Base-by-base conservation (phyloP, 2,329 filamentous ascomycete genomes). In the Curvularia sp. region DNA sequence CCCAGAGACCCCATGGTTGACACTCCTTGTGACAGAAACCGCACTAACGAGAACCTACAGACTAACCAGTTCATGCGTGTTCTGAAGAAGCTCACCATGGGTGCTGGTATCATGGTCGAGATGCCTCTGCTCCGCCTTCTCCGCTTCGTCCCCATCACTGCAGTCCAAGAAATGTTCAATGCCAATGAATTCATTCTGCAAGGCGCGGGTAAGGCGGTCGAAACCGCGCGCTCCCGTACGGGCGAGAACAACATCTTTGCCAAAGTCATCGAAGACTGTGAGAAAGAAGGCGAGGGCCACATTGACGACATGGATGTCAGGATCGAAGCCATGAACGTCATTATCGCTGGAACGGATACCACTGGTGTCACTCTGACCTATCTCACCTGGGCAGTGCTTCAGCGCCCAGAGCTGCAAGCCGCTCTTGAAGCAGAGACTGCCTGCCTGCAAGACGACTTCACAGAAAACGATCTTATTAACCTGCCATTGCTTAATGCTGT, bases 61-160 rank as follows among this genome's bases (percentile, higher is more conserved):
- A 62, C 66, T 54, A 77, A 74, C 21, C 70, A 77, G 27, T 76
- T 75, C 57, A 74, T 76, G 23, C 69, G 71, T n/a, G 72, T 73
- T 6, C 63, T 77, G 3, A 75, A 77, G 53, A 73, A 71, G 39
- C 66, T 74, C 18, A 75, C 72, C 6, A 74, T 73, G 62, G 71
- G 72, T 18, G 70, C 72, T 1, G 75, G 75, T 10, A 74, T 76
- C 55, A 73, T 72, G 69, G 72, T 73, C 1, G 75, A 77, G 51
- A 68, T 77, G 58, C 74, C 75, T 1, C 60, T 76, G 21, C 66
- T 76, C 5, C 72, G 72, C 30, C 34, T 74, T n/a, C 59, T 77
- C n/a, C 65, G 69, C 34, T 72, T 71, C 32, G 55, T 77, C 5
- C 74, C 74, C 1, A 58, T 74, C 27, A 46, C 64, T 6, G 61